A percentile compares a stretch with the other conserved stretches of the same genome.
These are phyloP conservation scores for Thecaphora thlaspeos DNA, from an alignment of 1,284 basidiomycete genomes.

Conservation along the genomic window DNA sequence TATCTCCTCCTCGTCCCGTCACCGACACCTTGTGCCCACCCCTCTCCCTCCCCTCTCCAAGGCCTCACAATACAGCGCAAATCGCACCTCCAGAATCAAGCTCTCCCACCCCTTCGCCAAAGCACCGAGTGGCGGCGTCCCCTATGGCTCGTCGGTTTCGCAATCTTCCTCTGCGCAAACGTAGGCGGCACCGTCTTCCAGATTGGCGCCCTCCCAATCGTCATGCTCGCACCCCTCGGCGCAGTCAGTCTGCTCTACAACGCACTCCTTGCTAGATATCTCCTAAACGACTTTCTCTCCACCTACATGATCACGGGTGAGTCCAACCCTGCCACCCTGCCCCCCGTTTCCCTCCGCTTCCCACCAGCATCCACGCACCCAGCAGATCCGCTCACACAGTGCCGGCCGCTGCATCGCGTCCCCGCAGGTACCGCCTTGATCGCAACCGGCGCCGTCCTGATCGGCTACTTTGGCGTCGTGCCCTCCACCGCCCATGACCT, in stretches of 20 bases:
- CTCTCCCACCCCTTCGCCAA: slow-evolving; percentile 63
- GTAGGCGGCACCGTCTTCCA: slow-evolving; percentile 89
- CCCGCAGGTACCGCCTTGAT: slow-evolving; percentile 72
- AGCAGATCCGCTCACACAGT: not conserved
- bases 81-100: slow-evolving; percentile 84
- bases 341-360: not conserved
- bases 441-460: slow-evolving; percentile 81
- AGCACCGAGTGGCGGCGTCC: slow-evolving; percentile 49
- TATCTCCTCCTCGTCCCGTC: not conserved
- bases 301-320: slow-evolving; percentile 72
- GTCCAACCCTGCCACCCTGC: not conserved
- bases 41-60: not conserved
- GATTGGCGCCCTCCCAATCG: slow-evolving; percentile 73
- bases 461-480: slow-evolving; percentile 88
- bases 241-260: slow-evolving; percentile 92
- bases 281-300: slow-evolving; percentile 84
- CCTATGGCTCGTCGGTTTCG: slow-evolving; percentile 66
- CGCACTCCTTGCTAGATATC: slow-evolving; percentile 81
- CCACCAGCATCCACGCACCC: no score
- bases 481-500: slow-evolving; percentile 86
- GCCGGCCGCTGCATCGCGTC: no score
- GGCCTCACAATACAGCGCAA: slow-evolving; percentile 90
- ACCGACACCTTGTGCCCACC: no score
- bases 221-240: slow-evolving; percentile 69
- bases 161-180: slow-evolving; percentile 69